Percentiles rank a stretch among this genome's conserved stretches.
Conservation (phyloP, 202 grass and related monocot genomes). For the Elaeis oleifera region DNA sequence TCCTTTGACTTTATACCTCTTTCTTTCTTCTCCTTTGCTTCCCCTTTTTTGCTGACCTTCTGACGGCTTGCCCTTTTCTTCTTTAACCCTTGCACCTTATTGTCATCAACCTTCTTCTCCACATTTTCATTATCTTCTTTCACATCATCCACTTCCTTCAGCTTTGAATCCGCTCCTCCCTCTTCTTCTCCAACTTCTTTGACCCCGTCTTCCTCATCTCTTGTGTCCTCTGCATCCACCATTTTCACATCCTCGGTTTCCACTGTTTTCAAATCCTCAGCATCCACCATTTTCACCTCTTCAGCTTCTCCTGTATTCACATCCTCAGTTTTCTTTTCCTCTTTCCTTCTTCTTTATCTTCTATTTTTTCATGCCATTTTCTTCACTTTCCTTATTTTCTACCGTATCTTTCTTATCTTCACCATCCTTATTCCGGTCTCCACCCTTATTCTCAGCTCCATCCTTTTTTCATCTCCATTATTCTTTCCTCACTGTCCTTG, state of each 20-base stretch:
- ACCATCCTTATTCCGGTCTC: conserved; percentile 19
- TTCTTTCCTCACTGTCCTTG: conserved; percentile 23
- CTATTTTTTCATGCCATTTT: conserved; percentile 9
- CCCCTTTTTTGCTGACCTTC: not conserved
- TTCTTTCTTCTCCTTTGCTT: conserved; percentile 38
- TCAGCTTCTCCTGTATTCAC: not conserved
- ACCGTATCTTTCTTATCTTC: conserved; percentile 18
- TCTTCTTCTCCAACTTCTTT: conserved; percentile 26
- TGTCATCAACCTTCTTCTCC: conserved; percentile 11
- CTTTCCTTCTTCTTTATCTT: conserved; percentile 18
- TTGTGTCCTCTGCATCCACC: not conserved
- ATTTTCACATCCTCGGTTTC: too few species aligned
- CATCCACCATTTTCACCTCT: not conserved
- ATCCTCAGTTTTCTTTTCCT: conserved; percentile 12
- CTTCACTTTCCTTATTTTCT: conserved; percentile 18
- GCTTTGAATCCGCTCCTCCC: conserved; percentile 11
- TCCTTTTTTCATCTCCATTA: conserved; percentile 26
- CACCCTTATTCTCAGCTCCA: conserved; percentile 28
- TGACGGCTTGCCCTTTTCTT: not conserved
- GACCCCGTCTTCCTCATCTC: not conserved
- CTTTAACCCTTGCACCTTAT: conserved; percentile 7
- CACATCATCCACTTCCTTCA: conserved; percentile 2
- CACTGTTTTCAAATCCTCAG: not conserved
- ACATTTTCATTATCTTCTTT: conserved; percentile 14
- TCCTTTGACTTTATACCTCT: conserved; percentile 47